Evolutionary conservation across 768 basidiomycete genomes (phyloP), one percentile per base, ranked within the genome.

Genomic region (Chiua virens): DNA sequence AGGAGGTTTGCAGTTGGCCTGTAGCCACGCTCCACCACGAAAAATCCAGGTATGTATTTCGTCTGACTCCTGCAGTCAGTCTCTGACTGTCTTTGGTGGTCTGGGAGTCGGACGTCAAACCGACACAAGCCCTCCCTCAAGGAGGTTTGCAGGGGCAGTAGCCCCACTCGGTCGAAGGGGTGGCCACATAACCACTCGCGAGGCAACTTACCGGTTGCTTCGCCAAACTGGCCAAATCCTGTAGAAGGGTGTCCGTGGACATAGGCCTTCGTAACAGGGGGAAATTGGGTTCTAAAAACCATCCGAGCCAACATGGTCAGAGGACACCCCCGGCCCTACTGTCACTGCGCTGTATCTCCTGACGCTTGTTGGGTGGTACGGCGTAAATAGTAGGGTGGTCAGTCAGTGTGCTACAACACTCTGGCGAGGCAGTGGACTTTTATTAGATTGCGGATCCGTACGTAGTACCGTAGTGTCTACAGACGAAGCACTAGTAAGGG

Each of bases 111-210:
- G 52, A 48, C 22, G 7, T 32, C 20, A 42, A 46, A 40, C 5
- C 51, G 11, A 2, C 45, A n/a, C 2, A 45, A 52, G 45, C 34
- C 35, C 51, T 52, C 45, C 34, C 51, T 40, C 46, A 52, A 30
- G 42, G 28, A 43, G 23, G 42, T 43, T 32, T 6, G 17, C 41
- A 53, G 46, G 37, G 20, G 46, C 36, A 20, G 0, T 28, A 53
- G 36, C 36, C 27, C 20, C 42, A 27, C 52, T 49, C n/a, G n/a
- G n/a, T n/a, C n/a, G n/a, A n/a, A n/a, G n/a, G n/a, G n/a, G n/a
- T n/a, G n/a, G n/a, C n/a, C 30, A 1, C 1, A 25, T 1, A 47
- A 41, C 34, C 8, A 27, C 17, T 0, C 22, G 20, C 9, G 18
- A 22, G 44, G 20, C 32, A 0, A 5, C 32, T 11, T n/a, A n/a